Conservation (phyloP, 371 early-diverging fungal species). For the Rhizomucor miehei region DNA sequence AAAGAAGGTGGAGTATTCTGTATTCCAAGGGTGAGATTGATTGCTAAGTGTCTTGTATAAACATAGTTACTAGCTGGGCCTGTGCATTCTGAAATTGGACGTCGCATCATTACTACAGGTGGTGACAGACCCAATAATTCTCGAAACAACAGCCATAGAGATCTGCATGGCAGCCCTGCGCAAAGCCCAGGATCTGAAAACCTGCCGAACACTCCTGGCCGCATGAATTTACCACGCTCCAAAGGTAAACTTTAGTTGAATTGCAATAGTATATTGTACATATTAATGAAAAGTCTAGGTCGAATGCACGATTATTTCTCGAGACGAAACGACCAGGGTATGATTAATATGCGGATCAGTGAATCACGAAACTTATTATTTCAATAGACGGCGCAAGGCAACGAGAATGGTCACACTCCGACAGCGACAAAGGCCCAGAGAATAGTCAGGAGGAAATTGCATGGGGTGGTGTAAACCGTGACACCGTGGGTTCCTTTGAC, state of each 20-base stretch:
- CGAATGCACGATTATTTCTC: constrained; percentile 25
- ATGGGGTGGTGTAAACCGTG: constrained; percentile 32
- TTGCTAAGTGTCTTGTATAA: background rate
- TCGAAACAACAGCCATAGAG: constrained; percentile 21
- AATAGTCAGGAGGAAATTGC: constrained; percentile 16
- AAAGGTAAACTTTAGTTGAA: constrained; percentile 13
- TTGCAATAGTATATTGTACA: background rate
- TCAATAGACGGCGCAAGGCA: constrained; percentile 10
- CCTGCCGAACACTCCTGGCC: constrained; percentile 24
- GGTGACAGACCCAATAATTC: constrained; percentile 14
- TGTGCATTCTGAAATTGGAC: constrained; percentile 50
- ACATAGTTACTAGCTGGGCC: constrained; percentile 51
- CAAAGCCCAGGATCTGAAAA: constrained; percentile 41
- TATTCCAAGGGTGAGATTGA: background rate
- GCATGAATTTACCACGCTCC: constrained; percentile 19
- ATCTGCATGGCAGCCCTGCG: constrained; percentile 33
- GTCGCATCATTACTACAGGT: constrained; percentile 26
- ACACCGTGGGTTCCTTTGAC: constrained; percentile 53
- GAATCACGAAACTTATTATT: background rate
- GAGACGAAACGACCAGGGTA: constrained; percentile 20
- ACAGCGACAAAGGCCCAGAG: constrained; percentile 15
- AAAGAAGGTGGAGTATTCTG: constrained; percentile 49
- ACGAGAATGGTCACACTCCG: constrained; percentile 20
- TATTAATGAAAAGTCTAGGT: constrained; percentile 10
- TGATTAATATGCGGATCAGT: background rate